phyloP scores from a whole-genome alignment of 345 rosid species.

The Microthlaspi erraticum region DNA sequence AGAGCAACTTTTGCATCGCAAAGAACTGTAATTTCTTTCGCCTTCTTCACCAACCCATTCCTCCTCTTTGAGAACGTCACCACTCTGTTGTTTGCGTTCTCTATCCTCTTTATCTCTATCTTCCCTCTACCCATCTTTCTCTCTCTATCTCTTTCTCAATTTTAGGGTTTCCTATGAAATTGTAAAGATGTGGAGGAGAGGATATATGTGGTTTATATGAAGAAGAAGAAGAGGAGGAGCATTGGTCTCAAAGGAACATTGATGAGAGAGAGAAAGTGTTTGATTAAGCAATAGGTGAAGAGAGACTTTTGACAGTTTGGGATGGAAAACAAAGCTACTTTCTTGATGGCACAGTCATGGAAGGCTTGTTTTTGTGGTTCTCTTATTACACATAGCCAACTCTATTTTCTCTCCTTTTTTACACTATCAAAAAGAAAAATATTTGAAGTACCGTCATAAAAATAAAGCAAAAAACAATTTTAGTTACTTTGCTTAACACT shows the following conservation, averaged over 20 bases:
- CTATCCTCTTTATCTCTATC: constrained; percentile 85
- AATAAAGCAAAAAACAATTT: constrained; percentile 10
- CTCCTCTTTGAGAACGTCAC: constrained; percentile 80
- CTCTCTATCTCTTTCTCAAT: constrained; percentile 7
- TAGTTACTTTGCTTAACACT: constrained; percentile 33
- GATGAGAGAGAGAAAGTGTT: constrained; percentile 24
- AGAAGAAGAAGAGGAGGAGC: constrained; percentile 31
- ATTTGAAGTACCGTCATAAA: constrained; percentile 13
- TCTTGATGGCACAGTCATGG: constrained; percentile 54
- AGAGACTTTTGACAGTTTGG: constrained; percentile 50
- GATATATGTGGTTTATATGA: constrained; percentile 39
- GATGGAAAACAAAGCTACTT: constrained; percentile 58
- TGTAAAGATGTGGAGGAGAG: constrained; percentile 29
- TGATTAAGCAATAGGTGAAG: constrained; percentile 40
- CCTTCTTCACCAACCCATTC: constrained; percentile 75
- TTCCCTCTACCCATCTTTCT: constrained; percentile 77
- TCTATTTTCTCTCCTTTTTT: constrained; percentile 42
- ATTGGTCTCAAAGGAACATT: constrained; percentile 33
- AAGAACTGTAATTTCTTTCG: constrained; percentile 73
- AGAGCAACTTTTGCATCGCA: constrained; percentile 88
- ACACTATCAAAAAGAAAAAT: not conserved
- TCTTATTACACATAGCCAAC: constrained; percentile 44
- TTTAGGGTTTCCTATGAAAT: constrained; percentile 35
- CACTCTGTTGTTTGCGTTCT: constrained; percentile 77
- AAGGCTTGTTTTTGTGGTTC: constrained; percentile 52